Percentiles rank a stretch among this genome's conserved stretches.
Evolutionary conservation across 495 filamentous ascomycete species (phyloP).

Genomic region (Parathielavia hyrcaniae): DNA sequence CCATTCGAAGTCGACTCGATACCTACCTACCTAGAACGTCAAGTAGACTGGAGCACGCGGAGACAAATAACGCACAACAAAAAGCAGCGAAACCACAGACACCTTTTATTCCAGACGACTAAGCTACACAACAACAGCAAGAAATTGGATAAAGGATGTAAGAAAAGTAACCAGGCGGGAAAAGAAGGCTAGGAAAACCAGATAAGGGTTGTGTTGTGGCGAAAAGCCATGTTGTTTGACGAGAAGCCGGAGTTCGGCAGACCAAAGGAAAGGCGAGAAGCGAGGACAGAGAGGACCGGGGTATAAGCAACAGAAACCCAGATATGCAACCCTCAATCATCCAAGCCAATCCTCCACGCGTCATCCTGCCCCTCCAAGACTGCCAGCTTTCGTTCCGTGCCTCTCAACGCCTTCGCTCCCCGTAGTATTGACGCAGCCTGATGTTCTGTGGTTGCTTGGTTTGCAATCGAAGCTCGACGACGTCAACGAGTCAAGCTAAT

Average conservation of each 20-base stretch:
- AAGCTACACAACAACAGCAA: constrained; percentile 16
- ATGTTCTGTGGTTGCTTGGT: neutral
- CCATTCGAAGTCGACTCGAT: neutral
- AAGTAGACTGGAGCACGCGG: neutral
- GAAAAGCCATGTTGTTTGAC: constrained; percentile 10
- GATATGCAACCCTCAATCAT: neutral
- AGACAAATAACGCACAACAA: neutral
- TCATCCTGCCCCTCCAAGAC: neutral
- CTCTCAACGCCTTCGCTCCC: neutral
- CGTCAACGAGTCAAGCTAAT: neutral
- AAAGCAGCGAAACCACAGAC: neutral
- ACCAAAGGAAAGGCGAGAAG: neutral
- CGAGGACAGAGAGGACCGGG: neutral
- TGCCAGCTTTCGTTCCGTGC: neutral
- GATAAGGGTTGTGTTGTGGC: neutral
- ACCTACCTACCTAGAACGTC: too few species aligned
- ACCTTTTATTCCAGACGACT: constrained; percentile 21
- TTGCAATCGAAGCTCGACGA: neutral
- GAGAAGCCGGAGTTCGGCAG: neutral
- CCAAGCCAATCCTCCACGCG: constrained; percentile 1
- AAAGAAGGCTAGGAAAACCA: constrained; percentile 16
- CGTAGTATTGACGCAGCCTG: neutral
- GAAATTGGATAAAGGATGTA: constrained; percentile 9
- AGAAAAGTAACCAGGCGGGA: neutral
- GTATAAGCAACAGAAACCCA: neutral